A percentile compares a stretch with the other conserved stretches of the same genome.
Conservation (phyloP, 371 early-diverging fungal genomes). For the Funneliformis caledonium region DNA sequence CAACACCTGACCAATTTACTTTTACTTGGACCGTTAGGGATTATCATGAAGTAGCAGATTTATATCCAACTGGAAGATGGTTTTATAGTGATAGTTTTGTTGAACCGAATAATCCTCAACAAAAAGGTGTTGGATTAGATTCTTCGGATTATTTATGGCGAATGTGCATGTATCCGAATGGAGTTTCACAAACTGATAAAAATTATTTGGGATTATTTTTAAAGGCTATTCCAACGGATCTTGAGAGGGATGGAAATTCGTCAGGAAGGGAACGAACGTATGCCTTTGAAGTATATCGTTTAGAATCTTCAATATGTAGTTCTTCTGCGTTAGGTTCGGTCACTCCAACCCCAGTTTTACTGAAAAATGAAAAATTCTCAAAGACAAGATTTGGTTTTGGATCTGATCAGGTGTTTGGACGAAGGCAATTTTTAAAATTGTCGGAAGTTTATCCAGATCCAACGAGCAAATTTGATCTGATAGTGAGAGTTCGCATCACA, state of each 20-base stretch:
- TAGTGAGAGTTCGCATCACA: conserved; percentile 28
- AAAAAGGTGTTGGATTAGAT: neutral
- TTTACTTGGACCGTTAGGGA: conserved; percentile 34
- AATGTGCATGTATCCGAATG: conserved; percentile 37
- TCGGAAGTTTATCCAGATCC: conserved; percentile 30
- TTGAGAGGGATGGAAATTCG: conserved; percentile 26
- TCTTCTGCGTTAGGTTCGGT: neutral
- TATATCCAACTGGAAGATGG: conserved; percentile 35
- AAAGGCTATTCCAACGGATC: conserved; percentile 32
- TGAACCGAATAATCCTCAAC: neutral
- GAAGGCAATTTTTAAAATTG: conserved; percentile 32
- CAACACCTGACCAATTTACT: conserved; percentile 23
- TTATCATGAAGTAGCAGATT: conserved; percentile 31
- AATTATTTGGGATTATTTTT: conserved; percentile 33
- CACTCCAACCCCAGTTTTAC: conserved; percentile 13
- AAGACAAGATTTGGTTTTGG: conserved; percentile 33
- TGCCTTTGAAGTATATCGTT: conserved; percentile 32
- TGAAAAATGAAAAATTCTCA: conserved; percentile 32
- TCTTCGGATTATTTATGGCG: conserved; percentile 32
- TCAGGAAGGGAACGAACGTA: conserved; percentile 28
- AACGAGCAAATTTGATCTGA: conserved; percentile 26
- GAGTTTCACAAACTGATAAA: conserved; percentile 25
- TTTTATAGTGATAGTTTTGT: conserved; percentile 34
- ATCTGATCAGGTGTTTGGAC: conserved; percentile 29
- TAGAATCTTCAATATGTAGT: conserved; percentile 10